These are phyloP conservation scores for Nepenthes mirabilis DNA, from an alignment of 148 eudicot species.

Conservation along the genomic window DNA sequence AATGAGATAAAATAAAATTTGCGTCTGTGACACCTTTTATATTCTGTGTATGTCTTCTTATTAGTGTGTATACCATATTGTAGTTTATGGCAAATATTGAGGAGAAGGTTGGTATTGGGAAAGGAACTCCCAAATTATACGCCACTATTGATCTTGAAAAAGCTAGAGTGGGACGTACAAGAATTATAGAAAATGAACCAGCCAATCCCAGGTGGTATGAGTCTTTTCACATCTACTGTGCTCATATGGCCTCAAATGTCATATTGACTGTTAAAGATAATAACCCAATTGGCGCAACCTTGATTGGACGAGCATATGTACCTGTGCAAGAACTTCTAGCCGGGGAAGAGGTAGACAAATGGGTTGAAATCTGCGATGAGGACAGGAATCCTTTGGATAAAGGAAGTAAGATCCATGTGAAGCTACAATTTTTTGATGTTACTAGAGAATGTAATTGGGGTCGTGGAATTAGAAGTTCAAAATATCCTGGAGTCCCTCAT, in stretches of 20 bases:
- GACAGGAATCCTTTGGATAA: slow-evolving; percentile 43
- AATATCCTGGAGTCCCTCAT: slow-evolving; percentile 71
- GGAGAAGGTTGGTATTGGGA: slow-evolving; percentile 55
- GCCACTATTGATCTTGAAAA: slow-evolving; percentile 68
- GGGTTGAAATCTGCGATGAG: slow-evolving; percentile 54
- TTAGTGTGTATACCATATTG: not conserved
- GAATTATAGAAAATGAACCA: slow-evolving; percentile 50
- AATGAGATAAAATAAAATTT: no score
- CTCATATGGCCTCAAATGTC: slow-evolving; percentile 44
- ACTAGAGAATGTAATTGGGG: slow-evolving; percentile 42
- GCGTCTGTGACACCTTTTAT: no score
- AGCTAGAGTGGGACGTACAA: slow-evolving; percentile 66
- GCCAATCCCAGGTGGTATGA: slow-evolving; percentile 62
- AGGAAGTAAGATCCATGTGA: slow-evolving; percentile 60
- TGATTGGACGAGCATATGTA: slow-evolving; percentile 65
- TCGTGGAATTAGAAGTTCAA: slow-evolving; percentile 41
- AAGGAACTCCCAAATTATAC: slow-evolving; percentile 60
- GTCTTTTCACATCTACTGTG: slow-evolving; percentile 73
- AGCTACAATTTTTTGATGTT: slow-evolving; percentile 48
- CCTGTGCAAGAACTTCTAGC: slow-evolving; percentile 39
- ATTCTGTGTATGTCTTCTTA: no score
- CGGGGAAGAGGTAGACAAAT: slow-evolving; percentile 55
- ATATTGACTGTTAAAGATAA: slow-evolving; percentile 62
- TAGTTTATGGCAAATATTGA: slow-evolving; percentile 54
- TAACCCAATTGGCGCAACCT: slow-evolving; percentile 68